Evolutionary conservation across 2,329 filamentous ascomycete genomes (phyloP).

Genomic region (Pseudodiploospora longispora): DNA sequence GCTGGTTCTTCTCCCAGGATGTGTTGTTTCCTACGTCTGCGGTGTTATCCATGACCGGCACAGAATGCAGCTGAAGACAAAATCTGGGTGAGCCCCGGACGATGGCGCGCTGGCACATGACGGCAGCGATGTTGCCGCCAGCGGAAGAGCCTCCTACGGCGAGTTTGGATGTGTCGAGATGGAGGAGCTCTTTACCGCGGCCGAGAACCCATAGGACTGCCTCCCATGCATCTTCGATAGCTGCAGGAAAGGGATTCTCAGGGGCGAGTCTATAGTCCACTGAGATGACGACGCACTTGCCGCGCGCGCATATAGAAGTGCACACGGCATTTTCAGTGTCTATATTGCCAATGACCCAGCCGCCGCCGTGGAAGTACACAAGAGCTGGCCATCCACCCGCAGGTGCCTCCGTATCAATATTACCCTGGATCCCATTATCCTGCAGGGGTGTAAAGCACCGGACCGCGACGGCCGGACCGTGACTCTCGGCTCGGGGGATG

Average conservation of each 20-base stretch:
- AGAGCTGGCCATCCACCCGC: constrained; percentile 37
- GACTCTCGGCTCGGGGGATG: constrained; percentile 27
- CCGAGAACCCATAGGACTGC: constrained; percentile 35
- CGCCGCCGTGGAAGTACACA: constrained; percentile 42
- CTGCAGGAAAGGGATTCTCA: constrained; percentile 42
- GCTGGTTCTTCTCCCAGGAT: constrained; percentile 3
- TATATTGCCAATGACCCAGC: constrained; percentile 42
- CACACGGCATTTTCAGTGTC: constrained; percentile 41
- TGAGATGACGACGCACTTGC: constrained; percentile 7
- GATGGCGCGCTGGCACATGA: constrained; percentile 9
- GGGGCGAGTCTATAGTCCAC: constrained; percentile 31
- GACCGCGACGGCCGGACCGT: constrained; percentile 30
- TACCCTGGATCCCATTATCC: constrained; percentile 14
- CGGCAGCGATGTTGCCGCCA: constrained; percentile 11
- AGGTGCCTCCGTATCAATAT: constrained; percentile 13
- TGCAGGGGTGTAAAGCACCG: constrained; percentile 34
- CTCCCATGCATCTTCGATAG: constrained; percentile 45
- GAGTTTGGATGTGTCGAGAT: constrained; percentile 31
- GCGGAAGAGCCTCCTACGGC: constrained; percentile 37
- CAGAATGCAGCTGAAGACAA: constrained; percentile 4
- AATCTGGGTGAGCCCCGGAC: neutral
- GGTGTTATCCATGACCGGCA: constrained; percentile 10
- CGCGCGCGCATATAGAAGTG: constrained; percentile 32
- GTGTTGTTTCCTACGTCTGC: constrained; percentile 1
- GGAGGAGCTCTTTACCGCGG: neutral